These are phyloP conservation scores for Saccharomycopsis crataegensis DNA, from an alignment of 1,139 yeast genomes.

Conservation along the genomic window DNA sequence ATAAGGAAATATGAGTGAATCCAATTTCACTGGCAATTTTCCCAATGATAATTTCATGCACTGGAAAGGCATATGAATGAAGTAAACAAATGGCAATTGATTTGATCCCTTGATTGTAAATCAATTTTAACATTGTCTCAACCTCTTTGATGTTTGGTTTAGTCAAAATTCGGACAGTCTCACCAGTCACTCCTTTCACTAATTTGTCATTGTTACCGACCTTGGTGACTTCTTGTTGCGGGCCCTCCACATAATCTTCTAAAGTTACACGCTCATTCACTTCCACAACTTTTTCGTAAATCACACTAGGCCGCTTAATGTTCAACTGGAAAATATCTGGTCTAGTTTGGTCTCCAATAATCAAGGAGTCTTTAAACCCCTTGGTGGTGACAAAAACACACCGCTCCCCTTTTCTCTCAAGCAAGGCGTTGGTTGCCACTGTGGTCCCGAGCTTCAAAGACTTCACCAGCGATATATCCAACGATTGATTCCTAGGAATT, in stretches of 20 bases:
- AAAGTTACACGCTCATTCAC: conserved; percentile 67
- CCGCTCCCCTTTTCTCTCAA: conserved; percentile 60
- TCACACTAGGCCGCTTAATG: conserved; percentile 49
- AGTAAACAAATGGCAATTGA: conserved; percentile 62
- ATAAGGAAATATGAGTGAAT: conserved; percentile 55
- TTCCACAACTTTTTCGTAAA: conserved; percentile 58
- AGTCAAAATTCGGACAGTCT: conserved; percentile 47
- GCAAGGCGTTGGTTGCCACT: conserved; percentile 69
- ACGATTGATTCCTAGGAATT: conserved; percentile 43
- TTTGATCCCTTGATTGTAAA: conserved; percentile 42
- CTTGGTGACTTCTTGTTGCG: conserved; percentile 31
- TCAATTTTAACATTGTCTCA: conserved; percentile 30
- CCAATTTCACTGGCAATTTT: conserved; percentile 52
- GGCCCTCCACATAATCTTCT: conserved; percentile 60
- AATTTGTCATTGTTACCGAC: conserved; percentile 28
- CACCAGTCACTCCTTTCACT: conserved; percentile 55
- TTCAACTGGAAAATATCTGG: conserved; percentile 62
- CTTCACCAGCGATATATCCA: conserved; percentile 43
- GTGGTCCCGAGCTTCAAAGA: conserved; percentile 75
- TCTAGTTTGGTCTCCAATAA: conserved; percentile 68
- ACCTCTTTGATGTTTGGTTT: conserved; percentile 39
- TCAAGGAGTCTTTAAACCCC: conserved; percentile 56
- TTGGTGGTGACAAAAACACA: conserved; percentile 60
- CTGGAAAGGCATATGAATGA: conserved; percentile 64
- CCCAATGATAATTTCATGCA: conserved; percentile 55